These are phyloP conservation scores for Triadica sebifera DNA, from an alignment of 345 rosid genomes.

Conservation along the genomic window DNA sequence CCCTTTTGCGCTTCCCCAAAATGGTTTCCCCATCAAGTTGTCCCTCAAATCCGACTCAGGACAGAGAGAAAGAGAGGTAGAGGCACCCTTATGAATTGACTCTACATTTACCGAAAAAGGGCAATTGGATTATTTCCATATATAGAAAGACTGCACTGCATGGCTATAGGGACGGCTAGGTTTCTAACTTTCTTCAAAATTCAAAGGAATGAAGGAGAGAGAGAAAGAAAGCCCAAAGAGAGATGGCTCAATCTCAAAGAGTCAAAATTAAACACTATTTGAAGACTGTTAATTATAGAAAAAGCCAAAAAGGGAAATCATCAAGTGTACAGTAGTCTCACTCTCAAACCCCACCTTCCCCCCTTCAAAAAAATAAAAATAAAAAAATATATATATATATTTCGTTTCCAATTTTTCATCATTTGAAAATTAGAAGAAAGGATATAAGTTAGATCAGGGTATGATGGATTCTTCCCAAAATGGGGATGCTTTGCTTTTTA, in stretches of 20 bases:
- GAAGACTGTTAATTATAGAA: neutral
- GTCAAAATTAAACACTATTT: no score
- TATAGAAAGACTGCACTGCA: no score
- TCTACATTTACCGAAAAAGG: neutral
- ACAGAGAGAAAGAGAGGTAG: neutral
- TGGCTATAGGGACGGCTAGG: no score
- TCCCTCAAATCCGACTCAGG: slow-evolving; percentile 27
- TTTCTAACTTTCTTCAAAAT: neutral
- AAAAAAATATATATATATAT: neutral
- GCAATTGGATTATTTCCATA: no score
- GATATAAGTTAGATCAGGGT: neutral
- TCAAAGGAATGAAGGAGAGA: neutral
- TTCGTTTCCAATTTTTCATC: slow-evolving; percentile 1
- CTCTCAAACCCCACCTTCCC: neutral
- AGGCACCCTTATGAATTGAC: neutral
- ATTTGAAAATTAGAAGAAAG: neutral
- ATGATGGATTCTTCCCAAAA: neutral
- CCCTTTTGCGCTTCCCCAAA: slow-evolving; percentile 80
- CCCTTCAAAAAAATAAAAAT: neutral
- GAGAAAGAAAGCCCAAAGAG: neutral
- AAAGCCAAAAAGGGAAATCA: neutral
- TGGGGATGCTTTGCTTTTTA: neutral
- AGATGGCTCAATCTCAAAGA: no score
- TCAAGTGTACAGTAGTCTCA: slow-evolving; percentile 28
- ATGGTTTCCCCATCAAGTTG: slow-evolving; percentile 77